These are phyloP conservation scores for Botryotinia calthae DNA, from an alignment of 2,329 filamentous ascomycete species.

Conservation along the genomic window DNA sequence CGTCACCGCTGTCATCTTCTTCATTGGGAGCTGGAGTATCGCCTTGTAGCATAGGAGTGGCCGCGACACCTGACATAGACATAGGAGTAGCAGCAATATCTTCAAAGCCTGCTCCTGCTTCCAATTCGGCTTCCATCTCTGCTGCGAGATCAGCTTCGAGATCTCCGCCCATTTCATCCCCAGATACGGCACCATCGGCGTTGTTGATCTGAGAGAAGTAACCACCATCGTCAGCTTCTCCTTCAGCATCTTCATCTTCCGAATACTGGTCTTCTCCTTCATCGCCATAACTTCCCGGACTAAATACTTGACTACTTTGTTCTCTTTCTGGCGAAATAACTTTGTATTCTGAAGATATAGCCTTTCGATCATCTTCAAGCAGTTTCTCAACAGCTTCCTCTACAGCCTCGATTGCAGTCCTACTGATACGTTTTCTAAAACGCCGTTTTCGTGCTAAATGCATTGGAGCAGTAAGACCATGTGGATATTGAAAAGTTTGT, in stretches of 20 bases:
- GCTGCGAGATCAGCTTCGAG: slow-evolving; percentile 39
- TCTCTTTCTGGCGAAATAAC: slow-evolving; percentile 42
- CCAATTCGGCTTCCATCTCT: slow-evolving; percentile 33
- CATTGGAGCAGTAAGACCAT: slow-evolving; percentile 61
- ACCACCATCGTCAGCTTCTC: slow-evolving; percentile 42
- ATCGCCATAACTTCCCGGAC: slow-evolving; percentile 27
- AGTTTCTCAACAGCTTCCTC: slow-evolving; percentile 55
- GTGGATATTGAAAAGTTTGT: slow-evolving; percentile 44
- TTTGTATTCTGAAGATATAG: slow-evolving; percentile 43
- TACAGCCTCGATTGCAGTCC: slow-evolving; percentile 55
- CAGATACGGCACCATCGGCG: slow-evolving; percentile 30
- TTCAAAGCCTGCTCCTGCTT: slow-evolving; percentile 29
- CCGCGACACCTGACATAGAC: slow-evolving; percentile 30
- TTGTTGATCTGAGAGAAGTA: slow-evolving; percentile 35
- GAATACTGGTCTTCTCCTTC: slow-evolving; percentile 41
- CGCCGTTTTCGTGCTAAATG: slow-evolving; percentile 55
- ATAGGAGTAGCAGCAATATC: slow-evolving; percentile 40
- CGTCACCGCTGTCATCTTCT: slow-evolving; percentile 41
- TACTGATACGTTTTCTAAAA: slow-evolving; percentile 56
- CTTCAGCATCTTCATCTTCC: slow-evolving; percentile 41
- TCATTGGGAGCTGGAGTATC: slow-evolving; percentile 29
- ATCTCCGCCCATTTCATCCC: slow-evolving; percentile 41
- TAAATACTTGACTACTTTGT: slow-evolving; percentile 32
- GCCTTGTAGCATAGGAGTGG: slow-evolving; percentile 31
- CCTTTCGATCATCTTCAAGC: slow-evolving; percentile 46